phyloP scores from a whole-genome alignment of 176 grass and related monocot species.

The Chloris gayana region DNA sequence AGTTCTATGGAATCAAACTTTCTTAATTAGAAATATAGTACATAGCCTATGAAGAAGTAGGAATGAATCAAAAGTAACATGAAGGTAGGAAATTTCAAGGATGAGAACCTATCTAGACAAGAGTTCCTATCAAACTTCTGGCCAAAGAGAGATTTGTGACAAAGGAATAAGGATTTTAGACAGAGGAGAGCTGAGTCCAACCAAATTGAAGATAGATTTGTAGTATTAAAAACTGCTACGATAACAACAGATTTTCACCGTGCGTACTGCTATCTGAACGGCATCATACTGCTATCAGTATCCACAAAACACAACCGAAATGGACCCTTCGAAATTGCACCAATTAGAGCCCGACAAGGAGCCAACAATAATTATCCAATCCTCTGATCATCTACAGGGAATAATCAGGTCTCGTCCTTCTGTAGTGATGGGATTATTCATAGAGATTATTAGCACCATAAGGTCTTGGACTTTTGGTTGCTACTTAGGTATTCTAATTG shows the following conservation, averaged over 20 bases:
- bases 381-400: not conserved
- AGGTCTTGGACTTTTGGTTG: not conserved
- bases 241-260: no score
- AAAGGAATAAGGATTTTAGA: no score
- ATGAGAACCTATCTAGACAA: constrained; percentile 4
- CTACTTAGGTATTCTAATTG: not conserved
- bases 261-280: no score
- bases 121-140: not conserved
- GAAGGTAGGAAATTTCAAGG: constrained; percentile 14
- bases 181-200: no score
- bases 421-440: not conserved
- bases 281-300: no score
- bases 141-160: no score
- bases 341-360: constrained; percentile 9
- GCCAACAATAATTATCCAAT: not conserved
- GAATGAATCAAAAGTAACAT: not conserved
- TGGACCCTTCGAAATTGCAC: not conserved
- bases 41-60: not conserved
- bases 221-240: no score
- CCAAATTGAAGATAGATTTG: no score
- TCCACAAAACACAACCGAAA: not conserved
- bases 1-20: constrained; percentile 10
- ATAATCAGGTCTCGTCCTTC: not conserved
- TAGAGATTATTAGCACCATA: not conserved
- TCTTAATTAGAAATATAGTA: not conserved